These are phyloP conservation scores for Chrysosporium queenslandicum DNA, from an alignment of 2,329 filamentous ascomycete species.

Conservation along the genomic window DNA sequence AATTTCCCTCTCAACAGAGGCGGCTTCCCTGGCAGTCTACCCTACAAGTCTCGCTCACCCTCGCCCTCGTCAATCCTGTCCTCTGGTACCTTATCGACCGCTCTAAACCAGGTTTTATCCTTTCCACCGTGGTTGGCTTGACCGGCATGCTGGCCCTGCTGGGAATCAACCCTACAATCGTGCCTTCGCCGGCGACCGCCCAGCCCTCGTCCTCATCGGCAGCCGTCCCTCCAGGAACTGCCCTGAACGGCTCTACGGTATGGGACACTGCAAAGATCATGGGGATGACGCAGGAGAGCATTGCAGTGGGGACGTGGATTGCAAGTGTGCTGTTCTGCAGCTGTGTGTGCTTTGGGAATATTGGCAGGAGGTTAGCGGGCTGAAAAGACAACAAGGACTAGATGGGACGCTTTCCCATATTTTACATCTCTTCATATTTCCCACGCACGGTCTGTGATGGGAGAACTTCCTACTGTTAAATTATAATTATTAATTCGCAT, in stretches of 20 bases:
- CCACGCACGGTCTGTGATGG: background rate
- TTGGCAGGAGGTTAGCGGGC: conserved; percentile 59
- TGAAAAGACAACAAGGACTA: too few relatives aligned
- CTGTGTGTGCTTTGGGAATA: conserved; percentile 90
- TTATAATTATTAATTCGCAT: conserved; percentile 5
- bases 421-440: background rate
- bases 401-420: too few relatives aligned
- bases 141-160: conserved; percentile 65
- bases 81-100: conserved; percentile 96
- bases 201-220: conserved; percentile 25
- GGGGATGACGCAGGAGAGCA: conserved; percentile 42
- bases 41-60: conserved; percentile 79
- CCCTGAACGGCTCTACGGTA: conserved; percentile 7
- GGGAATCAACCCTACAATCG: conserved; percentile 64
- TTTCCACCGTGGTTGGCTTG: conserved; percentile 64
- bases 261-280: conserved; percentile 20
- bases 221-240: conserved; percentile 26
- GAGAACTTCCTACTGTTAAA: background rate
- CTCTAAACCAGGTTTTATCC: conserved; percentile 69
- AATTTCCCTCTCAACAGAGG: conserved; percentile 58
- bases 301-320: conserved; percentile 68
- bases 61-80: conserved; percentile 83
- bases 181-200: conserved; percentile 54
- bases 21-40: conserved; percentile 89
- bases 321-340: conserved; percentile 90